Base-by-base conservation (phyloP, 495 filamentous ascomycete genomes). In the Xylaria palmicola region DNA sequence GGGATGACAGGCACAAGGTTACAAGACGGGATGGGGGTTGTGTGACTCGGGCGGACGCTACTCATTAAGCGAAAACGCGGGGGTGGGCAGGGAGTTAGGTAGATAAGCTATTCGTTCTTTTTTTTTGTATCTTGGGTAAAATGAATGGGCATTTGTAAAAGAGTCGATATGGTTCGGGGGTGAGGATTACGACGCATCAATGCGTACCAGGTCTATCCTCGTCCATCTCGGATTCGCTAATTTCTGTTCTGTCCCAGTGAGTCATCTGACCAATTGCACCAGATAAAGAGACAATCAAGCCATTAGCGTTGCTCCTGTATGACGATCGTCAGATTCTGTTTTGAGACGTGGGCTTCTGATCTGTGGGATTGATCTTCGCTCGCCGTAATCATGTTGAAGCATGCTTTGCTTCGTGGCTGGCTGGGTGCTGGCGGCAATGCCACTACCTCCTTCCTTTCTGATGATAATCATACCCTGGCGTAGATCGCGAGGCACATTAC, bases 31-130 rank as follows among this genome's bases (percentile, higher is more conserved):
- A 56, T 45, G 40, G 27, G 4, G 36, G 50, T 40, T 6, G 50
- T 22, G 32, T 22, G 40, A 34, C 19, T 15, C 6, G 17, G 36
- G 29, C 7, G 51, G 24, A 54, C 36, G 19, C 34, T 12, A 41
- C 51, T 22, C 9, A 22, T 12, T 8, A 56, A 56, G 54, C 54
- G 54, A 56, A 56, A 56, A 56, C 30, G 54, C 54, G 54, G 53
- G n/a, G 54, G 54, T 56, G 40, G 17, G 34, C 54, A 44, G 54
- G 54, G 53, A 40, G 12, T 53, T n/a, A n/a, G n/a, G n/a, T n/a
- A n/a, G n/a, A n/a, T n/a, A n/a, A 26, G 26, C 17, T 53, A 5
- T 24, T 12, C 37, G 5, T 19, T 24, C 27, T 37, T 24, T 53
- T 34, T 24, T 20, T 37, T 24, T 53, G 19, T 50, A 20, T 50